Evolutionary conservation across 495 filamentous ascomycete species (phyloP), one percentile per base, ranked within the genome.

Genomic region (Penicillium turbatum): DNA sequence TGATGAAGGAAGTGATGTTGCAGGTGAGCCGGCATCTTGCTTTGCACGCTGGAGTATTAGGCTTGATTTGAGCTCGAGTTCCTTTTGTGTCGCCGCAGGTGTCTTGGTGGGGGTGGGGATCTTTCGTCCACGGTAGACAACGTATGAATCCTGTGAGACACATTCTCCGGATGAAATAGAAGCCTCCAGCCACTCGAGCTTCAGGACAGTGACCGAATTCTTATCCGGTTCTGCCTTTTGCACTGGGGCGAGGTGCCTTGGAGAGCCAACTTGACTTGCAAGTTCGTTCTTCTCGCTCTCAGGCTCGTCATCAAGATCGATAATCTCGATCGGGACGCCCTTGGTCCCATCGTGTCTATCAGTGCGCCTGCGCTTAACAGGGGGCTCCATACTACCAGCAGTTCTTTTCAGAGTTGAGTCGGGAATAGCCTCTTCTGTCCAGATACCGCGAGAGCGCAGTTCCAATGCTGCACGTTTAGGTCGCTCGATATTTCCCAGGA

Each of bases 401-500:
- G 19, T 41, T 31, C 19, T 1, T 11, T 9, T 38, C 21, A 48
- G 21, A 19, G 48, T 8, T 3, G 39, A 19, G 30, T 1, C 21
- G 1, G 50, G 47, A 37, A 38, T 27, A 35, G 73, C 51, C 13
- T 85, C 75, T 60, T 90, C 84, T 16, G 72, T 86, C 77, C 64
- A 86, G 56, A 82, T 38, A 17, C 75, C 86, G 39, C 76, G 78
- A 32, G 80, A 79, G 38, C 89, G 79, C 34, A 97, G 72, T 70
- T 97, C 92, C 51, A 93, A 81, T 10, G 78, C 76, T 1, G 87
- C 90, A 9, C 92, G 82, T 58, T 82, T 79, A 49, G 82, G 82
- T 42, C 82, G 84, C 0, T 70, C 71, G 26, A 95, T 76, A 48
- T 82, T 87, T 0, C 85, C 89, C 17, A 98, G 70, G 5, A 97